phyloP scores from a whole-genome alignment of 768 basidiomycete species.

The Dioszegia crocea region DNA sequence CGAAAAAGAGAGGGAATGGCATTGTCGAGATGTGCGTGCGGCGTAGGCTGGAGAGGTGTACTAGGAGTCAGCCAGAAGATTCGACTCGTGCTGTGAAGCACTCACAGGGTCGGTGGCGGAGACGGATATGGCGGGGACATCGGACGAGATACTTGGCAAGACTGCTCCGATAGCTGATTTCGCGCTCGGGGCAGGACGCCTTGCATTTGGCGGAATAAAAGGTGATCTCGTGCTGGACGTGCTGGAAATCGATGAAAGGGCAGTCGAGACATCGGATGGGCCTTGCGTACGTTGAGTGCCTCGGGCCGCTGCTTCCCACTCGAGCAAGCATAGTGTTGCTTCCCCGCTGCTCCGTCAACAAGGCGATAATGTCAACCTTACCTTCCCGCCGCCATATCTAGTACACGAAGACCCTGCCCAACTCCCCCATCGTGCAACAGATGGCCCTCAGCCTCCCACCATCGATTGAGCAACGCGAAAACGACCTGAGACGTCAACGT shows the following conservation, averaged over 20 bases:
- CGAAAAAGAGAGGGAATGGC: slow-evolving; percentile 61
- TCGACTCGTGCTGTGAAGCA: not conserved
- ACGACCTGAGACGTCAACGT: slow-evolving; percentile 5
- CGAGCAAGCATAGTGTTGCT: slow-evolving; percentile 59
- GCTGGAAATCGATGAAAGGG: slow-evolving; percentile 26
- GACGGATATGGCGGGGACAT: slow-evolving; percentile 20
- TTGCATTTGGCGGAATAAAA: slow-evolving; percentile 47
- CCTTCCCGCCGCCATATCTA: slow-evolving; percentile 61
- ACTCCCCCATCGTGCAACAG: slow-evolving; percentile 52
- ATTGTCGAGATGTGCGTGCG: slow-evolving; percentile 57
- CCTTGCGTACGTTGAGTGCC: not conserved
- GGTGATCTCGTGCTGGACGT: slow-evolving; percentile 41
- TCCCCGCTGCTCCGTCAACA: slow-evolving; percentile 56
- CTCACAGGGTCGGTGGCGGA: slow-evolving; percentile 57
- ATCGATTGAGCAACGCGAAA: slow-evolving; percentile 49
- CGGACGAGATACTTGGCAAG: not conserved
- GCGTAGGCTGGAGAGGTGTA: slow-evolving; percentile 62
- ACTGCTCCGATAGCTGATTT: slow-evolving; percentile 1
- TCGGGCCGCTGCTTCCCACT: slow-evolving; percentile 58
- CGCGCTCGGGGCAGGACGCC: not conserved
- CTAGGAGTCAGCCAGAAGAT: slow-evolving; percentile 46
- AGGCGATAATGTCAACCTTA: slow-evolving; percentile 9
- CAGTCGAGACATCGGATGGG: slow-evolving; percentile 15
- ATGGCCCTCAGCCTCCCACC: slow-evolving; percentile 47
- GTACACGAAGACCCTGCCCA: slow-evolving; percentile 49